A percentile compares a stretch with the other conserved stretches of the same genome.
These are phyloP conservation scores for Trichoderma guizhouense DNA, from an alignment of 2,329 filamentous ascomycete genomes.

Conservation along the genomic window DNA sequence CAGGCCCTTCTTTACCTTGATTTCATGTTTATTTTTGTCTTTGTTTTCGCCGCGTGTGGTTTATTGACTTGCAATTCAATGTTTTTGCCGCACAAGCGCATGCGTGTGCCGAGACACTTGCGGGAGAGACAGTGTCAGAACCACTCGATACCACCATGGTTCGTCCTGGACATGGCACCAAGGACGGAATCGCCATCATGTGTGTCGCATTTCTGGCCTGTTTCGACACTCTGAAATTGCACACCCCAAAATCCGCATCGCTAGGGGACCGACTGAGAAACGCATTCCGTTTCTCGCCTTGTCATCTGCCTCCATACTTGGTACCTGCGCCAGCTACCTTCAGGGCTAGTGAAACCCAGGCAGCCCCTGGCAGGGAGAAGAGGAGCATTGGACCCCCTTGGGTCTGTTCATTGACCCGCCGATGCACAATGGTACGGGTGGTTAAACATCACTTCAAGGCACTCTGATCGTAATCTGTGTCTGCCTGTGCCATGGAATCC, in stretches of 20 bases:
- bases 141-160: neutral
- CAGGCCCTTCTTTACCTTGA: neutral
- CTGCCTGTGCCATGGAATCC: neutral
- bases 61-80: neutral
- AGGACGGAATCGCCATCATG: neutral
- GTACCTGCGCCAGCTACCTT: constrained; percentile 16
- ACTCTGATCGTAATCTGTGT: neutral
- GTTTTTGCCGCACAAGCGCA: neutral
- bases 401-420: constrained; percentile 1
- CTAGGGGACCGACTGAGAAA: constrained; percentile 8
- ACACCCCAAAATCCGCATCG: constrained; percentile 1
- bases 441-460: neutral
- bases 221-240: neutral
- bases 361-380: constrained; percentile 18
- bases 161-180: neutral
- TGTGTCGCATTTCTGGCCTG: constrained; percentile 2
- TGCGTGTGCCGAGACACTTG: neutral
- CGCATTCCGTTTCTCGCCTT: constrained; percentile 18
- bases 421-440: constrained; percentile 6
- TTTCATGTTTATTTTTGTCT: constrained; percentile 10
- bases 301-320: constrained; percentile 9
- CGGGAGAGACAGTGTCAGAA: neutral
- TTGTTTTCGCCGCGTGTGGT: neutral
- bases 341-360: constrained; percentile 9
- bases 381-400: neutral